These are phyloP conservation scores for Penicillium arizonense DNA, from an alignment of 495 filamentous ascomycete species.

Conservation along the genomic window DNA sequence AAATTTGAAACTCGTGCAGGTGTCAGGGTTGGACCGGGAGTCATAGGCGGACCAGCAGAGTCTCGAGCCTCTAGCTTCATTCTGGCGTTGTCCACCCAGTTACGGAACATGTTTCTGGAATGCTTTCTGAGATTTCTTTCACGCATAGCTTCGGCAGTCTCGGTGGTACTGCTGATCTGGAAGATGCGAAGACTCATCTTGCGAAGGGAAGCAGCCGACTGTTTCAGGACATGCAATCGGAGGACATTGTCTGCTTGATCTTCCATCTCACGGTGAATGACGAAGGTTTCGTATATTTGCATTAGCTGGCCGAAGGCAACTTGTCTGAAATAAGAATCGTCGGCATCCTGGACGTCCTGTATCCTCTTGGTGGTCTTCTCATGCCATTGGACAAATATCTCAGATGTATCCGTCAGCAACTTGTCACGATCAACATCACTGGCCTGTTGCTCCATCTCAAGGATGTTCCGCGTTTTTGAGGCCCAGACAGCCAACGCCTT, in stretches of 20 bases:
- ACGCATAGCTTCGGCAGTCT: conserved; percentile 53
- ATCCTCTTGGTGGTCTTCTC: conserved; percentile 33
- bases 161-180: conserved; percentile 41
- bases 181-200: conserved; percentile 54
- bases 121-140: conserved; percentile 56
- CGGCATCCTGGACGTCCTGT: conserved; percentile 41
- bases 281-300: conserved; percentile 43
- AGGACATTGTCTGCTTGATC: conserved; percentile 49
- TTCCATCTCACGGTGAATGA: conserved; percentile 41
- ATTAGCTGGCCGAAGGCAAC: conserved; percentile 46
- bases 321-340: conserved; percentile 38
- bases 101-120: conserved; percentile 54
- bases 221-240: conserved; percentile 44
- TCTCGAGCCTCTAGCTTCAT: conserved; percentile 36
- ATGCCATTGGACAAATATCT: conserved; percentile 45
- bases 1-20: conserved; percentile 30
- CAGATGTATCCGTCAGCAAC: conserved; percentile 33
- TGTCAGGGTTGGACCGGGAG: conserved; percentile 31
- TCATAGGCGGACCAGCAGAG: conserved; percentile 33
- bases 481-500: conserved; percentile 46
- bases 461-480: conserved; percentile 34
- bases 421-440: conserved; percentile 37
- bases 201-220: conserved; percentile 43
- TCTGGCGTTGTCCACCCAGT: conserved; percentile 55
- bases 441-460: conserved; percentile 46